A percentile compares a stretch with the other conserved stretches of the same genome.
These are phyloP conservation scores for Violaceomyces palustris DNA, from an alignment of 1,284 basidiomycete genomes.

Conservation along the genomic window DNA sequence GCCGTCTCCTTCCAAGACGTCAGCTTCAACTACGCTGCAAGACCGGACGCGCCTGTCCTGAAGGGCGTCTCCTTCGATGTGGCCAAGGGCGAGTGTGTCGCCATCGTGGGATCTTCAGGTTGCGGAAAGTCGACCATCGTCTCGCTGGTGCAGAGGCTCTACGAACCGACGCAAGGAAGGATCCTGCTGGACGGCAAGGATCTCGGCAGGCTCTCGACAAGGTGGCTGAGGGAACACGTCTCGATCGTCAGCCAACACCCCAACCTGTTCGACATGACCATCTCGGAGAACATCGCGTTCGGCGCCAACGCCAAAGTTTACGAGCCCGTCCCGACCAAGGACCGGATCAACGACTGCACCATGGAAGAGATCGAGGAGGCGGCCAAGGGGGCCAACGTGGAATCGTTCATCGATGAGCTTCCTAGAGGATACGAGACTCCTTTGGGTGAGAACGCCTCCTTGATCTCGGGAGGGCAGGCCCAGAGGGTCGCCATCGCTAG, in stretches of 20 bases:
- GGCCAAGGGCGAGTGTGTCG: slow-evolving; percentile 38
- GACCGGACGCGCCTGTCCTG: slow-evolving; percentile 18
- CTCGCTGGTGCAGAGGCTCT: slow-evolving; percentile 42
- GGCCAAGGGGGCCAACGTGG: slow-evolving; percentile 69
- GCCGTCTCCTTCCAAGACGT: slow-evolving; percentile 33
- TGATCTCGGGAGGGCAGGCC: slow-evolving; percentile 89
- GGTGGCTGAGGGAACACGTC: slow-evolving; percentile 39
- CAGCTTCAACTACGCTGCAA: slow-evolving; percentile 28
- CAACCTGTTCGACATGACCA: slow-evolving; percentile 35
- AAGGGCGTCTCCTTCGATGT: slow-evolving; percentile 18
- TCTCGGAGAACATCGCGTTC: slow-evolving; percentile 41
- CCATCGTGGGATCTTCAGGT: slow-evolving; percentile 45
- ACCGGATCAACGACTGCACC: neutral
- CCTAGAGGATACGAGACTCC: slow-evolving; percentile 78
- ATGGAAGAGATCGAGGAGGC: slow-evolving; percentile 63
- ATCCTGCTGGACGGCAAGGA: slow-evolving; percentile 27
- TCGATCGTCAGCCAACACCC: slow-evolving; percentile 40
- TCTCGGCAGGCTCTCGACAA: slow-evolving; percentile 6
- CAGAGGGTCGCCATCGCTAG: slow-evolving; percentile 89
- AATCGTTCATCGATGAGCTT: slow-evolving; percentile 77
- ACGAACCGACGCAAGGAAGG: slow-evolving; percentile 34
- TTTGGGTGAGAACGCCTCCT: slow-evolving; percentile 79
- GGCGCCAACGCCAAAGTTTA: slow-evolving; percentile 20
- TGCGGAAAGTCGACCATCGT: slow-evolving; percentile 48
- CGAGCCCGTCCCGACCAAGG: neutral